Base-by-base conservation (phyloP, 2,329 filamentous ascomycete species). In the Xylaria sp. region DNA sequence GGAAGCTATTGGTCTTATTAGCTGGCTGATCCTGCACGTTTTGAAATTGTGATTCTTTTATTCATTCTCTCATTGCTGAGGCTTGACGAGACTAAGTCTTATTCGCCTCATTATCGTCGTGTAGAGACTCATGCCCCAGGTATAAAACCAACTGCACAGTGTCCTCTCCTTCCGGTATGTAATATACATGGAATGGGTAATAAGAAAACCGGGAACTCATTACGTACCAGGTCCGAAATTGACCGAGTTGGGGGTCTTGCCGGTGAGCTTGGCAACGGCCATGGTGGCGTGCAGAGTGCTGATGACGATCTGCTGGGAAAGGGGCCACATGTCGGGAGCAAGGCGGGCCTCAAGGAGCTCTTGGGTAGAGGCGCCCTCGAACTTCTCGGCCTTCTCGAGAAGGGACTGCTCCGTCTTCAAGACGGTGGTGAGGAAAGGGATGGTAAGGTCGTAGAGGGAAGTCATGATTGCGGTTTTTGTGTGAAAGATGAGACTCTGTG, bases 301-400 rank as follows among this genome's bases (percentile, higher is more conserved):
- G 60, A 76, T 68, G 65, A 66, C 61, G 59, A 81, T 70, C 70
- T 83, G 81, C 72, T 78, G 77, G 67, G 61, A 71, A 37, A 82
- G 70, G 53, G 78, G 76, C 8, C 77, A 73, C 81, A 83, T 83
- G 74, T 82, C 79, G 2, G 73, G 69, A 64, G 69, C 56, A 35
- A 82, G 70, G 40, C 73, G 73, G 33, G 75, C 73, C 3, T 69
- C 60, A 54, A 75, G 61, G 56, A 81, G 64, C 12, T 68, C 69
- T 3, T 31, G 7, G 14, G 68, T 42, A 47, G 65, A 25, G 15
- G 55, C 66, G 40, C 60, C 62, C 49, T 73, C 68, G 37, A 73
- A 71, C 2, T 69, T 61, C 57, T 77, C 75, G 55, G 72, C 77
- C 72, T 78, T 77, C 33, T 72, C 71, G 60, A 82, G 71, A 66